Conservation (phyloP, 495 filamentous ascomycete species). For the Aspergillus ellipticus region DNA sequence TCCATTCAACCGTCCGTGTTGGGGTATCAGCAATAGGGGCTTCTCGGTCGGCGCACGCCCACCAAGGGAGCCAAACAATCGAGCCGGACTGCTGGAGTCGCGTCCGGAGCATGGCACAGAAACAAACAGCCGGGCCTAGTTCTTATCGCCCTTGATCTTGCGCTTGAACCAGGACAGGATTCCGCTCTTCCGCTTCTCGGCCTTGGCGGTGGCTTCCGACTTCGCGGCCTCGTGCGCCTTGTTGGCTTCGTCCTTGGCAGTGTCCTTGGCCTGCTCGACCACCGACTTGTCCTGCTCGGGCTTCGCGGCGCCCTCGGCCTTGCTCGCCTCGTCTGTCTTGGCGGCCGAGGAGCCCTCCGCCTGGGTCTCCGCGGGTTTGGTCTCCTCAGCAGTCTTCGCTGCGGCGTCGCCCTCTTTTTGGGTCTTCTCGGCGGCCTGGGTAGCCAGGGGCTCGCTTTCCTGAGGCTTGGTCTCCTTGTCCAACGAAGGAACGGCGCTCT, state of each 20-base stretch:
- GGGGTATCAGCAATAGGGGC: constrained; percentile 24
- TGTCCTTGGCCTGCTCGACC: constrained; percentile 10
- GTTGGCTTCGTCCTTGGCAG: constrained; percentile 11
- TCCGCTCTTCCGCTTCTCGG: constrained; percentile 26
- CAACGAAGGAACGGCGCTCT: neutral
- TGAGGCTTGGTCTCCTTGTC: neutral
- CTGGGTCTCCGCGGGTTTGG: constrained; percentile 6
- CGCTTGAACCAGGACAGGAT: constrained; percentile 28
- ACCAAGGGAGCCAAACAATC: constrained; percentile 2
- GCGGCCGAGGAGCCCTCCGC: neutral
- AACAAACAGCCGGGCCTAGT: neutral
- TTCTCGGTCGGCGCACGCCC: constrained; percentile 13
- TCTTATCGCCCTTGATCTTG: constrained; percentile 25
- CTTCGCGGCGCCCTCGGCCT: constrained; percentile 11
- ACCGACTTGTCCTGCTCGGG: constrained; percentile 12
- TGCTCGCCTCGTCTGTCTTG: neutral
- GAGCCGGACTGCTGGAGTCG: neutral
- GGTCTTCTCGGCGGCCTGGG: constrained; percentile 6
- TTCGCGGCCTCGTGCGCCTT: constrained; percentile 13
- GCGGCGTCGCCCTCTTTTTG: neutral
- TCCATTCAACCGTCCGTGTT: constrained; percentile 11
- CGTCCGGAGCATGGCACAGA: neutral
- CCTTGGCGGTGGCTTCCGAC: constrained; percentile 12
- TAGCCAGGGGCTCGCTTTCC: neutral
- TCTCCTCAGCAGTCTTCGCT: neutral